Evolutionary conservation across 495 filamentous ascomycete genomes (phyloP).

Genomic region (Penicillium waksmanii): DNA sequence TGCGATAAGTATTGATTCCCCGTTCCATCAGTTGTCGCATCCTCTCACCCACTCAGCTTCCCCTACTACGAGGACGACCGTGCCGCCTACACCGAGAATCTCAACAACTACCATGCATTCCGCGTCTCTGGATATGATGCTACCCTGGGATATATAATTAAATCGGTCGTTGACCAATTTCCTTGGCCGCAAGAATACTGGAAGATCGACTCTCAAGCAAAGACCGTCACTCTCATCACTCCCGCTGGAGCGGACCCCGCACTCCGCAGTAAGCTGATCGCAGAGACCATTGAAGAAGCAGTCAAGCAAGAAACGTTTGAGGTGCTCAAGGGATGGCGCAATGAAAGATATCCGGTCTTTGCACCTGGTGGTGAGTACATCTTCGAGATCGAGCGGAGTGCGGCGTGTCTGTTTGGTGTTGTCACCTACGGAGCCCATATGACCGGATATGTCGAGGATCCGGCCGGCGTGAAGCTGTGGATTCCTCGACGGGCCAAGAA

Average conservation of each 20-base stretch:
- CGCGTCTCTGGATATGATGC: conserved; percentile 52
- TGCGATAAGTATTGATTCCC: conserved; percentile 60
- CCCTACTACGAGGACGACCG: conserved; percentile 65
- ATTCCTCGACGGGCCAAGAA: conserved; percentile 71
- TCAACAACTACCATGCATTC: conserved; percentile 58
- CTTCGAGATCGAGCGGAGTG: conserved; percentile 78
- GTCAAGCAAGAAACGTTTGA: conserved; percentile 66
- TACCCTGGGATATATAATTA: conserved; percentile 65
- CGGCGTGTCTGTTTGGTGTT: conserved; percentile 80
- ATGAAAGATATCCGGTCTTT: conserved; percentile 87
- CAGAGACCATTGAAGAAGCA: conserved; percentile 63
- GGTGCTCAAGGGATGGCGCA: conserved; percentile 80
- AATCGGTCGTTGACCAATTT: conserved; percentile 60
- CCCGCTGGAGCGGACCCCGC: conserved; percentile 45
- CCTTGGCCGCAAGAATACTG: conserved; percentile 55
- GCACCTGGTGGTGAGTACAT: conserved; percentile 64
- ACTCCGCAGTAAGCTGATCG: conserved; percentile 64
- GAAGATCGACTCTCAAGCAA: conserved; percentile 49
- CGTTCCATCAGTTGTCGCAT: not conserved
- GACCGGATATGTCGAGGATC: conserved; percentile 71
- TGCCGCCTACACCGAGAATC: conserved; percentile 48
- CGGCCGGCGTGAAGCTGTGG: conserved; percentile 75
- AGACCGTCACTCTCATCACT: conserved; percentile 52
- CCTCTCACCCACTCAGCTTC: conserved; percentile 54
- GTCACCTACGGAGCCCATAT: conserved; percentile 91